These are phyloP conservation scores for Capillidium rhysosporum DNA, from an alignment of 371 early-diverging fungal species.

Conservation along the genomic window DNA sequence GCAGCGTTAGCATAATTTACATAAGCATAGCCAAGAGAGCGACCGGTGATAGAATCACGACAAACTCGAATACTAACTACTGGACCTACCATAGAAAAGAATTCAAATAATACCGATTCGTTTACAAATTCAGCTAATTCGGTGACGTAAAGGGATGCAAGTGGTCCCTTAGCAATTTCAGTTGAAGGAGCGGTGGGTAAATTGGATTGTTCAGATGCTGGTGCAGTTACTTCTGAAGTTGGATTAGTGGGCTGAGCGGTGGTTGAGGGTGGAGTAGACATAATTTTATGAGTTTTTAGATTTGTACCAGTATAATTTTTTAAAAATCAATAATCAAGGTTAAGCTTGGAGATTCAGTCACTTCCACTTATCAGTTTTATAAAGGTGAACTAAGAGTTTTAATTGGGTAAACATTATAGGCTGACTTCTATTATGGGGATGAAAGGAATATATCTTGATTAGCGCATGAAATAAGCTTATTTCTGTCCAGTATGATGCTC, in stretches of 20 bases:
- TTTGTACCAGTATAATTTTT: not conserved
- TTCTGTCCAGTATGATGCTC: too few relatives aligned
- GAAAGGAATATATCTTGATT: too few relatives aligned
- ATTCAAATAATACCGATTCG: constrained; percentile 91
- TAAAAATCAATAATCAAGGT: not conserved
- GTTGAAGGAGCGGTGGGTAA: constrained; percentile 23
- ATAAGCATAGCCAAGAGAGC: constrained; percentile 94
- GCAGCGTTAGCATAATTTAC: constrained; percentile 79
- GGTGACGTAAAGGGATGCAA: constrained; percentile 69
- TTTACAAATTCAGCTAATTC: constrained; percentile 87
- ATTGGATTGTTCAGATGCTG: constrained; percentile 16
- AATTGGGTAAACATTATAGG: too few relatives aligned
- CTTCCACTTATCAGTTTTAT: too few relatives aligned
- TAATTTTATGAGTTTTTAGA: not conserved
- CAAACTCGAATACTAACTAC: constrained; percentile 96
- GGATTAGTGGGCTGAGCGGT: not conserved
- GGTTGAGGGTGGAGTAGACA: not conserved
- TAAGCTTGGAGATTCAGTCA: too few relatives aligned
- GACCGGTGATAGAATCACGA: constrained; percentile 92
- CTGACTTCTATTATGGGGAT: too few relatives aligned
- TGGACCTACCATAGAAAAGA: constrained; percentile 88
- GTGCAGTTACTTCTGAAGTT: constrained; percentile 14
- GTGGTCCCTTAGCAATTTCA: not conserved
- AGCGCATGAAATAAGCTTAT: too few relatives aligned
- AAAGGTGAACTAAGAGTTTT: too few relatives aligned